phyloP scores from a whole-genome alignment of 1,139 yeast genomes.

The Fermentozyma sake region DNA sequence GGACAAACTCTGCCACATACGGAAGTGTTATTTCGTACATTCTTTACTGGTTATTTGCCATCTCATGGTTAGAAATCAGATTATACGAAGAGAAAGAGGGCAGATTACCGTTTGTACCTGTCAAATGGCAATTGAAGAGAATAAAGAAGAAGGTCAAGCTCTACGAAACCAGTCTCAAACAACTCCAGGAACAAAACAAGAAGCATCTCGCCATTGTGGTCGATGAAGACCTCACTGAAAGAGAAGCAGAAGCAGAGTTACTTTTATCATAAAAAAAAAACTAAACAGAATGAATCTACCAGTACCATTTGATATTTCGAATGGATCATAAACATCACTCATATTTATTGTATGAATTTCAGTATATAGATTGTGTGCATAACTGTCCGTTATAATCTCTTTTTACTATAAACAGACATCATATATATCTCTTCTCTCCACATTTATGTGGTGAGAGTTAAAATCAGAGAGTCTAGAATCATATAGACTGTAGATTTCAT shows the following conservation, averaged over 20 bases:
- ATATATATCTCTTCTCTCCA: too few species aligned
- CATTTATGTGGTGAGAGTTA: too few species aligned
- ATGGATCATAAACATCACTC: too few species aligned
- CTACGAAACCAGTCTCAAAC: conserved; percentile 11
- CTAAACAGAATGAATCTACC: neutral
- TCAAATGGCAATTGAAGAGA: conserved; percentile 20
- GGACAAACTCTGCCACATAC: conserved; percentile 48
- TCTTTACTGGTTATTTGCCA: conserved; percentile 33
- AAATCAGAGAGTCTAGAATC: too few species aligned
- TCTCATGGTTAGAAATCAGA: conserved; percentile 18
- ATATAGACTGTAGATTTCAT: too few species aligned
- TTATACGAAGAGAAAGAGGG: conserved; percentile 30
- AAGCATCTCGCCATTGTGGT: neutral
- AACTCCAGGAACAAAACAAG: conserved; percentile 2
- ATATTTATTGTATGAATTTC: neutral
- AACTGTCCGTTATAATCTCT: too few species aligned
- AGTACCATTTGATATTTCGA: too few species aligned
- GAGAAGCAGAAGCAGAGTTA: conserved; percentile 9
- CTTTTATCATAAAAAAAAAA: conserved; percentile 3
- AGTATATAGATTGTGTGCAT: neutral
- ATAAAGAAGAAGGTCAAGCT: conserved; percentile 17
- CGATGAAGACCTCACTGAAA: conserved; percentile 3
- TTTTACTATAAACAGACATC: too few species aligned
- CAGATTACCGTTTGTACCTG: conserved; percentile 24
- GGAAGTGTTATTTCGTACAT: conserved; percentile 40